Conservation (phyloP, 306 rosid species). For the Dryas alaskensis region DNA sequence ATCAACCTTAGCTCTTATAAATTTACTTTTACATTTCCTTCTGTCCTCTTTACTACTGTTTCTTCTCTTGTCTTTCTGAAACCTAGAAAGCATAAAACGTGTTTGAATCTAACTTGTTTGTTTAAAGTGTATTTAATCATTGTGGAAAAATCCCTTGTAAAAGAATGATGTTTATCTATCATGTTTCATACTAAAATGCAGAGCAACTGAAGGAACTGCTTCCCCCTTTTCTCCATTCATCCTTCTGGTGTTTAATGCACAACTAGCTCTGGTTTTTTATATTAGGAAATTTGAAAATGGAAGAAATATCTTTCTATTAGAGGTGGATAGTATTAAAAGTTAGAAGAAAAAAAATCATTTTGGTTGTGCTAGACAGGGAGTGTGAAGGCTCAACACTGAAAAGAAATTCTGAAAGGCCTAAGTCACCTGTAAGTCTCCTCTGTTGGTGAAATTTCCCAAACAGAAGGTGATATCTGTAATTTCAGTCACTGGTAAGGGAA, state of each 20-base stretch:
- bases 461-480: not conserved
- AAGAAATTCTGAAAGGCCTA: not conserved
- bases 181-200: not conserved
- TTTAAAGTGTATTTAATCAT: not conserved
- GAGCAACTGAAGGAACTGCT: not conserved
- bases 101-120: not conserved
- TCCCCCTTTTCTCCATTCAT: not conserved
- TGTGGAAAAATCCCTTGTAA: constrained; percentile 2
- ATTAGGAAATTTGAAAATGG: not conserved
- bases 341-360: not conserved
- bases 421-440: not conserved
- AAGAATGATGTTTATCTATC: not conserved
- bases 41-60: not conserved
- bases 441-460: not conserved
- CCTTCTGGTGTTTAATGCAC: not conserved
- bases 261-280: not conserved
- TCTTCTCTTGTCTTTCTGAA: not conserved
- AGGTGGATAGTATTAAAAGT: not conserved
- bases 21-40: not conserved
- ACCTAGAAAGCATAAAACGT: not conserved
- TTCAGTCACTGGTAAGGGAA: constrained; percentile 1
- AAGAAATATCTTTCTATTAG: not conserved
- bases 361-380: not conserved
- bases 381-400: not conserved
- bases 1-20: not conserved